Evolutionary conservation across 2,329 filamentous ascomycete genomes (phyloP).

Genomic region (Mariannaea elegans): DNA sequence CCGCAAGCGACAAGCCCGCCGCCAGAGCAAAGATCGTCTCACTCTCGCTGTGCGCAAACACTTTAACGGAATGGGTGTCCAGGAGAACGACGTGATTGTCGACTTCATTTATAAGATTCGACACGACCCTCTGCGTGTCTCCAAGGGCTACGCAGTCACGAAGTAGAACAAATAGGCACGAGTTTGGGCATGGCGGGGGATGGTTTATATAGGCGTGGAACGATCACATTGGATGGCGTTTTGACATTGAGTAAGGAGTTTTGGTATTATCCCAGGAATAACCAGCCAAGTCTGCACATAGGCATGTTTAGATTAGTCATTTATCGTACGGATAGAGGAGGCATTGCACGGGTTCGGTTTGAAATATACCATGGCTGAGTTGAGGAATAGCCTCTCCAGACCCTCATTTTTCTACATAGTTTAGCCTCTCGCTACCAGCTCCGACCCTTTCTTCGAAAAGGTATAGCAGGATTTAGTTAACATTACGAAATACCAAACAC

Average conservation of each 20-base stretch:
- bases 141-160: constrained; percentile 34
- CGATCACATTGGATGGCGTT: constrained; percentile 23
- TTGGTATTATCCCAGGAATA: constrained; percentile 3
- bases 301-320: constrained; percentile 27
- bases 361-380: constrained; percentile 36
- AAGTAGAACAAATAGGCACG: not conserved
- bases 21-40: constrained; percentile 77
- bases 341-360: constrained; percentile 31
- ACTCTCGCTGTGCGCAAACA: constrained; percentile 80
- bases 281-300: constrained; percentile 23
- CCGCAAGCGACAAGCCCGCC: constrained; percentile 67
- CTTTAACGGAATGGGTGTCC: constrained; percentile 81
- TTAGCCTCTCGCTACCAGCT: not conserved
- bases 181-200: not conserved
- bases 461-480: too few species aligned
- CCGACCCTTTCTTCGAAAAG: not conserved
- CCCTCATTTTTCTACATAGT: not conserved
- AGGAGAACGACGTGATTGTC: constrained; percentile 85
- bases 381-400: constrained; percentile 17
- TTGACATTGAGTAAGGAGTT: constrained; percentile 15
- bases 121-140: constrained; percentile 42
- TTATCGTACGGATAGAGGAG: constrained; percentile 24
- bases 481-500: too few species aligned
- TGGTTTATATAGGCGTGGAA: not conserved
- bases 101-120: constrained; percentile 77